Evolutionary conservation across 2,329 filamentous ascomycete genomes (phyloP).

Genomic region (Monilinia aucupariae): DNA sequence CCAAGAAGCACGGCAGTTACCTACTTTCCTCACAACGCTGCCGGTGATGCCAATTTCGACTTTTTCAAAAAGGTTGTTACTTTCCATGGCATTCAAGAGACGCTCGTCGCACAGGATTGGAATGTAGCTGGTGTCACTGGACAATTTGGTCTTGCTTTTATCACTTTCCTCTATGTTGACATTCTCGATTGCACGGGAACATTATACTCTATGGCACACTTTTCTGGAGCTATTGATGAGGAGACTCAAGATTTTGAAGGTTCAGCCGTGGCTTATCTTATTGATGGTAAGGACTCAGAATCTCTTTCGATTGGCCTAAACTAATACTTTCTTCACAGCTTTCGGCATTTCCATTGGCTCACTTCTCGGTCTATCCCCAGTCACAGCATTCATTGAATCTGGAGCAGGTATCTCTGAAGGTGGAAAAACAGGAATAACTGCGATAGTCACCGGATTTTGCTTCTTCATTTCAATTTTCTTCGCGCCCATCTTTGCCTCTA

Average conservation of each 20-base stretch:
- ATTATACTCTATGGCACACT: constrained; percentile 83
- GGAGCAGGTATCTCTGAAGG: constrained; percentile 86
- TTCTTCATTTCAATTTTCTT: constrained; percentile 89
- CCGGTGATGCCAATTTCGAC: constrained; percentile 67
- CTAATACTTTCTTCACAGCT: constrained; percentile 38
- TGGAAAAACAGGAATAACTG: constrained; percentile 79
- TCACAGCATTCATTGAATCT: constrained; percentile 85
- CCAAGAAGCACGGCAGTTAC: constrained; percentile 72
- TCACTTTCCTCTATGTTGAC: constrained; percentile 87
- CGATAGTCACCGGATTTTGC: constrained; percentile 70
- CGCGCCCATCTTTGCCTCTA: constrained; percentile 83
- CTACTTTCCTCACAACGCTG: constrained; percentile 68
- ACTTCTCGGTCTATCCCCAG: constrained; percentile 70
- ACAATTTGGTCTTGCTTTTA: constrained; percentile 76
- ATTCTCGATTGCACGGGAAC: constrained; percentile 84
- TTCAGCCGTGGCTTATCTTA: constrained; percentile 74
- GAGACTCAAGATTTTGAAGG: constrained; percentile 83
- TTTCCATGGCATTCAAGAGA: constrained; percentile 70
- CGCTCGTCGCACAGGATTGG: constrained; percentile 71
- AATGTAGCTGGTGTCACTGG: constrained; percentile 60
- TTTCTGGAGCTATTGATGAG: constrained; percentile 73
- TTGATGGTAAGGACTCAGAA: constrained; percentile 46
- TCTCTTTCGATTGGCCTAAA: not conserved
- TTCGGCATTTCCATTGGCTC: constrained; percentile 74
- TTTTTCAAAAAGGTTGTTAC: constrained; percentile 86